Conservation (phyloP, 129 eudicot species). For the Rutidosis leptorrhynchoides region DNA sequence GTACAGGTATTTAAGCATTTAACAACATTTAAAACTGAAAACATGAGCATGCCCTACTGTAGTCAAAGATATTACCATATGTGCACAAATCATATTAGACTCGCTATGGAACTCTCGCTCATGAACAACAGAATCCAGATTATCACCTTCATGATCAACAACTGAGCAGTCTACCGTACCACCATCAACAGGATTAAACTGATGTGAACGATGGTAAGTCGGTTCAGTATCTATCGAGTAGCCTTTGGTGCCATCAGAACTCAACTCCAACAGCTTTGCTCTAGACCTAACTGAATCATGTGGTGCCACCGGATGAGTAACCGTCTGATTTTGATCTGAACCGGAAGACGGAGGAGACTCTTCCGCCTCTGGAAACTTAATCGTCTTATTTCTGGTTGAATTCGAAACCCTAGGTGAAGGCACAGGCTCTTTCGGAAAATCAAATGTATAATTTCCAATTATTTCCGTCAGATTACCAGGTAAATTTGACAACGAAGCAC, state of each 20-base stretch:
- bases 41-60: background rate
- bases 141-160: conserved; percentile 18
- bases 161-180: conserved; percentile 25
- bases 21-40: background rate
- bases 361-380: background rate
- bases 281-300: conserved; percentile 16
- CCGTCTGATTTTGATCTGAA: background rate
- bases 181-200: conserved; percentile 21
- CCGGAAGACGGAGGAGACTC: background rate
- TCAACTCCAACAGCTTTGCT: conserved; percentile 23
- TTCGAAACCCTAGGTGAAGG: conserved; percentile 8
- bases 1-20: background rate
- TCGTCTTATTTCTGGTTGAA: conserved; percentile 1
- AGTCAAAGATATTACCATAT: conserved; percentile 14
- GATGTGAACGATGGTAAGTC: conserved; percentile 2
- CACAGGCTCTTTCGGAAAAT: conserved; percentile 22
- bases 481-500: background rate
- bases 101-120: conserved; percentile 7
- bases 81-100: conserved; percentile 26
- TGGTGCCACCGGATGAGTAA: background rate
- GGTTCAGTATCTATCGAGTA: conserved; percentile 8
- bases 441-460: conserved; percentile 19
- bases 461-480: background rate
- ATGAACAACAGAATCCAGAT: conserved; percentile 3
- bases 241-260: conserved; percentile 4